Evolutionary conservation across 225 moss, liverwort and hornwort genomes (phyloP).

Genomic region (Straminergon stramineum): DNA sequence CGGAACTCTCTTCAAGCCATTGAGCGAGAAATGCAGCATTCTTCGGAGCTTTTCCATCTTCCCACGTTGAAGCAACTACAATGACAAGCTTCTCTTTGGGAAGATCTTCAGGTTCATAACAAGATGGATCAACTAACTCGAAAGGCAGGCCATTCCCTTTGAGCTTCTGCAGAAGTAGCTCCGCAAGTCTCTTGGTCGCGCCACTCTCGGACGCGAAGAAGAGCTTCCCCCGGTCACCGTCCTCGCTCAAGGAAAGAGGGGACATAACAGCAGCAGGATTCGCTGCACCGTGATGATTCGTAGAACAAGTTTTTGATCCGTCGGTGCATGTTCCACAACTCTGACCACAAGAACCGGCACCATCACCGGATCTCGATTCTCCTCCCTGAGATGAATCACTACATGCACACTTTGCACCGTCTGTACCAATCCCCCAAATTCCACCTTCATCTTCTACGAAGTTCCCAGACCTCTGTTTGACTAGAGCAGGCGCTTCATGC

Average conservation of each 20-base stretch:
- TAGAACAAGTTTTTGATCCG: background rate
- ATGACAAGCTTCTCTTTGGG: conserved; percentile 67
- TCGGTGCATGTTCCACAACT: conserved; percentile 30
- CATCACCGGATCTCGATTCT: background rate
- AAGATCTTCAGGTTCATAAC: conserved; percentile 82
- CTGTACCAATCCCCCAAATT: conserved; percentile 17
- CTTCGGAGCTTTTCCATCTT: conserved; percentile 63
- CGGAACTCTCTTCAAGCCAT: conserved; percentile 93
- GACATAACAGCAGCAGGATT: background rate
- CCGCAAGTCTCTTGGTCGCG: conserved; percentile 23
- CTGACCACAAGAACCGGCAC: conserved; percentile 7
- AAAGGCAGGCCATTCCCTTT: conserved; percentile 18
- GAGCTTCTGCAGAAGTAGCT: conserved; percentile 15
- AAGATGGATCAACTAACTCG: conserved; percentile 33
- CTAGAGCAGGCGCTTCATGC: background rate
- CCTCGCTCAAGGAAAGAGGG: conserved; percentile 23
- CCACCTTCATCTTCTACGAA: conserved; percentile 45
- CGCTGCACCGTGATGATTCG: background rate
- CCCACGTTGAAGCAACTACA: conserved; percentile 71
- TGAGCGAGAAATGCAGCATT: conserved; percentile 78
- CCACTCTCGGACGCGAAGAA: conserved; percentile 48
- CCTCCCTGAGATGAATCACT: background rate
- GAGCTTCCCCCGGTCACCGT: conserved; percentile 25
- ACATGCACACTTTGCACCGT: conserved; percentile 9
- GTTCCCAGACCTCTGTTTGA: conserved; percentile 14